Conservation (phyloP, 768 basidiomycete species). For the Hypsizygus marmoreus region DNA sequence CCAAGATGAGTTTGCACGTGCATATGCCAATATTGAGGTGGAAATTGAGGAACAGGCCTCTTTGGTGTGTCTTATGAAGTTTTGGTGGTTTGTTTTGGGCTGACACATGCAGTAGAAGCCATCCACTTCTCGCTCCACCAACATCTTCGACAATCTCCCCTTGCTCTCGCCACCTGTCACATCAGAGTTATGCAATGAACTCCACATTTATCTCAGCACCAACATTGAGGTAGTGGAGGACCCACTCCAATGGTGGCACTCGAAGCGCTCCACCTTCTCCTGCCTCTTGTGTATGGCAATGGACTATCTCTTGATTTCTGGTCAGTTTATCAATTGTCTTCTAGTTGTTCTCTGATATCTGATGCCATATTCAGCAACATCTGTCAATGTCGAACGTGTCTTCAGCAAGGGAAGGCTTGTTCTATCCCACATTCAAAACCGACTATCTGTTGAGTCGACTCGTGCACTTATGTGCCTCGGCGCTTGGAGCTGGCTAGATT, state of each 20-base stretch:
- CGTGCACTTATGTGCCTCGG: constrained; percentile 33
- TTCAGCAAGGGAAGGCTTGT: constrained; percentile 28
- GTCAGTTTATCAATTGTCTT: constrained; percentile 16
- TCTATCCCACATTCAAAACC: constrained; percentile 26
- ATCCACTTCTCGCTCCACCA: constrained; percentile 21
- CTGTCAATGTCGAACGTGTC: constrained; percentile 26
- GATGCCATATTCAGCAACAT: constrained; percentile 23
- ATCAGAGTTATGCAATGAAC: constrained; percentile 21
- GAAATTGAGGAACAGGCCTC: not conserved
- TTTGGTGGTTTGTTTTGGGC: no score
- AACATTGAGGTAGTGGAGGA: constrained; percentile 23
- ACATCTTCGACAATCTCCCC: constrained; percentile 30
- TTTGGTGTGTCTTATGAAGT: not conserved
- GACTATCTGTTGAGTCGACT: constrained; percentile 23
- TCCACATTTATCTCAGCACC: constrained; percentile 28
- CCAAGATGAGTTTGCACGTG: constrained; percentile 14
- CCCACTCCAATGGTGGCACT: constrained; percentile 29
- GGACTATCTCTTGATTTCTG: constrained; percentile 29
- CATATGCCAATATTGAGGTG: not conserved
- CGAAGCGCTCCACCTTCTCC: constrained; percentile 19
- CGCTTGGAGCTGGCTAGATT: constrained; percentile 28
- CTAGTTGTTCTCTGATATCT: not conserved
- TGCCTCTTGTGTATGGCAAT: constrained; percentile 30
- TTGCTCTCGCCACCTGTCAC: constrained; percentile 17
- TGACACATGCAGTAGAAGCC: no score